Evolutionary conservation across 768 basidiomycete genomes (phyloP).

Genomic region (Tulasnella sp.): DNA sequence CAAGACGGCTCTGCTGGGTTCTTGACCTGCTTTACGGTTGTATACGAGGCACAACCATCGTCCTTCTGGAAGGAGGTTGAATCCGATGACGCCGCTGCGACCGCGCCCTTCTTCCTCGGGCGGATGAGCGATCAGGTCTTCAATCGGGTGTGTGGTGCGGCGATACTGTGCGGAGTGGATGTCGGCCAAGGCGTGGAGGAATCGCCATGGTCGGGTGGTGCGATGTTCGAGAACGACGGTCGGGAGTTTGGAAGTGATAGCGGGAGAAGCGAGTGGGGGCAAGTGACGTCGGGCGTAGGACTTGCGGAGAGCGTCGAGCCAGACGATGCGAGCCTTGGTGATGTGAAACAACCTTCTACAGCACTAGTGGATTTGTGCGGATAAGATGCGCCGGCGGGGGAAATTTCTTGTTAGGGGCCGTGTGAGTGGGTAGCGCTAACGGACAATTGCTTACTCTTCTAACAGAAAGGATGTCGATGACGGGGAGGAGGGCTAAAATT

Average conservation of each 20-base stretch:
- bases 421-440: neutral
- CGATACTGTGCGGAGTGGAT: neutral
- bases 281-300: neutral
- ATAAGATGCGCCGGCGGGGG: neutral
- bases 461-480: constrained; percentile 7
- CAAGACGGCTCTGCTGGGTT: neutral
- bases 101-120: neutral
- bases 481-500: neutral
- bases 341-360: constrained; percentile 1
- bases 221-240: constrained; percentile 6
- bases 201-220: constrained; percentile 2
- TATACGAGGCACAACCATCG: constrained; percentile 1
- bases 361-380: neutral
- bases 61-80: constrained; percentile 7
- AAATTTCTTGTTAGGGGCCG: constrained; percentile 1
- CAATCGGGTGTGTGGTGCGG: neutral
- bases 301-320: constrained; percentile 4
- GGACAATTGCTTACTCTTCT: constrained; percentile 4
- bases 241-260: neutral
- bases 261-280: neutral
- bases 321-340: constrained; percentile 10
- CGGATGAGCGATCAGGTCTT: neutral
- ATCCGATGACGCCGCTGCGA: neutral
- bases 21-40: neutral
- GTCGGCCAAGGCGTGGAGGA: constrained; percentile 11